phyloP scores from a whole-genome alignment of 192 early-diverging fungal genomes.

The Coemansia guatemalensis region DNA sequence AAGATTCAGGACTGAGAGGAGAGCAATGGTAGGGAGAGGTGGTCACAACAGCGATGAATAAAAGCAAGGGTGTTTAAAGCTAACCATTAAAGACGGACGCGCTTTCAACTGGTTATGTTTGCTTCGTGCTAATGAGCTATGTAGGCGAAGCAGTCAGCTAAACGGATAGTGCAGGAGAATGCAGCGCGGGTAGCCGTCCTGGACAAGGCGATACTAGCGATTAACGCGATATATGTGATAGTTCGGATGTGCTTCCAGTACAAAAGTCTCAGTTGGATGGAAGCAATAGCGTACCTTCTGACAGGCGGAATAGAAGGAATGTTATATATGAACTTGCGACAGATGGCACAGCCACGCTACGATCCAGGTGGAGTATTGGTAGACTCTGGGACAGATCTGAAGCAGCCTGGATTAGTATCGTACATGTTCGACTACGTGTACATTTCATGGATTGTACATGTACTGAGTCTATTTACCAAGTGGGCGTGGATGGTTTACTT shows the following conservation, averaged over 20 bases:
- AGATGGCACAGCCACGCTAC: slow-evolving; percentile 40
- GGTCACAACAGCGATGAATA: no score
- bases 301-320: slow-evolving; percentile 13
- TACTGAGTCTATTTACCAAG: slow-evolving; percentile 34
- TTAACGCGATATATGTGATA: slow-evolving; percentile 38
- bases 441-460: slow-evolving; percentile 75
- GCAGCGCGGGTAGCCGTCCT: slow-evolving; percentile 31
- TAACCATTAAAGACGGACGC: no score
- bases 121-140: background rate
- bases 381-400: slow-evolving; percentile 55
- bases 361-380: slow-evolving; percentile 44
- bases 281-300: slow-evolving; percentile 16
- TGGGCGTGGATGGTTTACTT: slow-evolving; percentile 51
- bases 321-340: slow-evolving; percentile 22
- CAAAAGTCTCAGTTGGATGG: slow-evolving; percentile 40
- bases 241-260: slow-evolving; percentile 31
- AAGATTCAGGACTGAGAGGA: background rate
- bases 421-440: slow-evolving; percentile 88
- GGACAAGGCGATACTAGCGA: slow-evolving; percentile 17
- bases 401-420: slow-evolving; percentile 53
- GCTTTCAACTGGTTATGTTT: background rate
- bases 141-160: slow-evolving; percentile 24
- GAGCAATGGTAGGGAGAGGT: background rate
- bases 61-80: no score
- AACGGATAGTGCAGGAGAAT: slow-evolving; percentile 46